Evolutionary conservation across 108 stramenopile species (phyloP).

Genomic region (Bacterosira constricta): DNA sequence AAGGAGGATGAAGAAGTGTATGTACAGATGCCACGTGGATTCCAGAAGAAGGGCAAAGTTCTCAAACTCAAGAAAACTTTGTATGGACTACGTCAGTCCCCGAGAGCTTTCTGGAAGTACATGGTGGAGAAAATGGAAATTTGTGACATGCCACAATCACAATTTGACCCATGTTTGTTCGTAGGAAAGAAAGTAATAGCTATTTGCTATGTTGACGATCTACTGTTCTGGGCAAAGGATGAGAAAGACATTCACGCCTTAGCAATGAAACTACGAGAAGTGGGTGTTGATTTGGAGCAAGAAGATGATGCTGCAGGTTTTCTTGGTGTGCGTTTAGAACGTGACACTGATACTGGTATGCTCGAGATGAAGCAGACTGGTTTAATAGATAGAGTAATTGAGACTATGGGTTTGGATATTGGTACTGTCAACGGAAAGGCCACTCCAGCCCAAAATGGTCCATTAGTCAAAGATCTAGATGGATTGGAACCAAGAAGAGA

Average conservation of each 20-base stretch:
- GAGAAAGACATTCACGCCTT: slow-evolving; percentile 1
- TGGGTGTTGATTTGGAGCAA: not conserved
- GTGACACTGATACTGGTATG: not conserved
- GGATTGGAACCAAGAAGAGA: not conserved
- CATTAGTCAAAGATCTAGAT: slow-evolving; percentile 21
- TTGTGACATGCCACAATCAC: slow-evolving; percentile 1
- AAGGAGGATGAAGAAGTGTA: slow-evolving; percentile 1
- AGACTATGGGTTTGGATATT: slow-evolving; percentile 4
- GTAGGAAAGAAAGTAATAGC: not conserved
- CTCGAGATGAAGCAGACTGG: slow-evolving; percentile 3
- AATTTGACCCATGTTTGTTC: slow-evolving; percentile 9
- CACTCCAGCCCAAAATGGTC: not conserved
- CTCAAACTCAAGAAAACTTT: slow-evolving; percentile 3
- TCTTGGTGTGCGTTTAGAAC: not conserved
- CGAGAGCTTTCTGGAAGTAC: slow-evolving; percentile 1
- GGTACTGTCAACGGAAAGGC: not conserved
- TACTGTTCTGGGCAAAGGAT: slow-evolving; percentile 2
- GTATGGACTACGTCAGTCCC: slow-evolving; percentile 14
- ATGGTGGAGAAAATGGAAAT: not conserved
- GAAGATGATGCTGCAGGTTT: not conserved
- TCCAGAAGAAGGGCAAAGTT: slow-evolving; percentile 5
- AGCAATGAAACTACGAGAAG: not conserved
- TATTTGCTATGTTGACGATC: slow-evolving; percentile 11
- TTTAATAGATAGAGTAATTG: not conserved
- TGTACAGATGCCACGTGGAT: slow-evolving; percentile 6